Percentiles rank a stretch among this genome's conserved stretches.
phyloP scores from a whole-genome alignment of 352 stramenopile genomes.

The Globisporangium perplexum region DNA sequence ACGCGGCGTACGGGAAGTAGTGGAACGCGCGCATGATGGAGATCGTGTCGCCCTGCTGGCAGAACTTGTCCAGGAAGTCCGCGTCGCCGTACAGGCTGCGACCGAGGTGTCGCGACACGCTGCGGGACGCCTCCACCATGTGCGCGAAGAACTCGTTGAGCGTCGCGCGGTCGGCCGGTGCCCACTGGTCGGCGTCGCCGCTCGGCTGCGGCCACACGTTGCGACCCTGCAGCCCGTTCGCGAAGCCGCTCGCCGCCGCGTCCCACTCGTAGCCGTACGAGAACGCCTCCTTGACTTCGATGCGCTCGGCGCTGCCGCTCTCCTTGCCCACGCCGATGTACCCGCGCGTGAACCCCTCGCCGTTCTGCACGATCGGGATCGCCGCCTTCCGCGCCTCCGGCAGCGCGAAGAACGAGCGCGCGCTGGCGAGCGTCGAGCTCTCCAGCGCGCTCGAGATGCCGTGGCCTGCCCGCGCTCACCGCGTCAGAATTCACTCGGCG shows the following conservation, averaged over 20 bases:
- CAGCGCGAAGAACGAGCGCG: slow-evolving; percentile 55
- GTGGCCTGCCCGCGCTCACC: slow-evolving; percentile 22
- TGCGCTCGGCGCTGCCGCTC: slow-evolving; percentile 66
- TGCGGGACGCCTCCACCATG: slow-evolving; percentile 46
- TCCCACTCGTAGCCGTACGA: slow-evolving; percentile 81
- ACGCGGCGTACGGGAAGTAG: slow-evolving; percentile 75
- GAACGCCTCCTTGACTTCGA: slow-evolving; percentile 81
- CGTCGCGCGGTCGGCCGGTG: slow-evolving; percentile 22
- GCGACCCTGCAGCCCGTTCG: slow-evolving; percentile 56
- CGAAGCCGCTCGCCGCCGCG: slow-evolving; percentile 14
- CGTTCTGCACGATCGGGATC: slow-evolving; percentile 59
- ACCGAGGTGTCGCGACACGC: slow-evolving; percentile 43
- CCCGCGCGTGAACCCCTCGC: slow-evolving; percentile 67
- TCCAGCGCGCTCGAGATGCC: slow-evolving; percentile 45
- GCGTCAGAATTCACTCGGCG: background rate
- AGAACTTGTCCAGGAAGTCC: slow-evolving; percentile 55
- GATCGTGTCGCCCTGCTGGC: slow-evolving; percentile 63
- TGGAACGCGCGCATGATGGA: slow-evolving; percentile 84
- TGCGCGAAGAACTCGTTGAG: slow-evolving; percentile 55
- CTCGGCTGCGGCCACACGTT: slow-evolving; percentile 62
- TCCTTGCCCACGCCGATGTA: slow-evolving; percentile 79
- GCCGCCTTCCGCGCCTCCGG: slow-evolving; percentile 36
- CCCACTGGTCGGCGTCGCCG: slow-evolving; percentile 14
- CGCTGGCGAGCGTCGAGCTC: slow-evolving; percentile 43
- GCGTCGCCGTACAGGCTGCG: slow-evolving; percentile 42